These are phyloP conservation scores for Rhynchospora breviuscula DNA, from an alignment of 176 grass and related monocot species.

Conservation along the genomic window DNA sequence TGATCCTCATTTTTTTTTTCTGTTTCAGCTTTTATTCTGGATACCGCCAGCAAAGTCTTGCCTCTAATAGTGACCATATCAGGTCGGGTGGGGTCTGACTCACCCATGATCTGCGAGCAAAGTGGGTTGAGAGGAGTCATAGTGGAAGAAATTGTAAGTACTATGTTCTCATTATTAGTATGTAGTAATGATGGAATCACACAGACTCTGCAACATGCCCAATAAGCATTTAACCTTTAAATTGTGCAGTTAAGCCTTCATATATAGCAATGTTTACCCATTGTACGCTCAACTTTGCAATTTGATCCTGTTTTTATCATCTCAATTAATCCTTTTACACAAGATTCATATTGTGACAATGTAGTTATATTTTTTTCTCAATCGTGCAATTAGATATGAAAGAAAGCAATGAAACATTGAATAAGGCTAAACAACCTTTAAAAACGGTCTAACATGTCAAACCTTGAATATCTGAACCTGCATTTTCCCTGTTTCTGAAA, in stretches of 20 bases:
- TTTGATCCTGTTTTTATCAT: not conserved
- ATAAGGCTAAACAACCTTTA: not conserved
- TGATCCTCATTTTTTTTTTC: not conserved
- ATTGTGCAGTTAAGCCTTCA: not conserved
- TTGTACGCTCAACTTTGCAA: not conserved
- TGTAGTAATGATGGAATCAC: not conserved
- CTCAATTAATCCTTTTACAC: not conserved
- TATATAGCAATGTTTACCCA: not conserved
- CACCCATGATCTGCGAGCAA: conserved; percentile 82
- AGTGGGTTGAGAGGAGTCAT: conserved; percentile 92
- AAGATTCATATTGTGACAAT: not conserved
- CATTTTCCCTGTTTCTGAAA: not conserved
- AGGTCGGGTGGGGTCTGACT: conserved; percentile 80
- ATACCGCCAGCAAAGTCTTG: conserved; percentile 73
- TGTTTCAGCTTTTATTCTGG: conserved; percentile 62
- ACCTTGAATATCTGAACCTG: not conserved
- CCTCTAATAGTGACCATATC: conserved; percentile 76
- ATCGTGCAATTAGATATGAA: not conserved
- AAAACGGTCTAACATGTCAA: not conserved
- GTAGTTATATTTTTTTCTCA: not conserved
- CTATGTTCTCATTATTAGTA: conserved; percentile 11
- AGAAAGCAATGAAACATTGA: not conserved
- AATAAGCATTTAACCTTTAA: not conserved
- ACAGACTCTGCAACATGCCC: not conserved
- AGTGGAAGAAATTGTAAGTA: conserved; percentile 71